Evolutionary conservation across 352 stramenopile genomes (phyloP).

Genomic region (Phytophthora pseudosyringae): DNA sequence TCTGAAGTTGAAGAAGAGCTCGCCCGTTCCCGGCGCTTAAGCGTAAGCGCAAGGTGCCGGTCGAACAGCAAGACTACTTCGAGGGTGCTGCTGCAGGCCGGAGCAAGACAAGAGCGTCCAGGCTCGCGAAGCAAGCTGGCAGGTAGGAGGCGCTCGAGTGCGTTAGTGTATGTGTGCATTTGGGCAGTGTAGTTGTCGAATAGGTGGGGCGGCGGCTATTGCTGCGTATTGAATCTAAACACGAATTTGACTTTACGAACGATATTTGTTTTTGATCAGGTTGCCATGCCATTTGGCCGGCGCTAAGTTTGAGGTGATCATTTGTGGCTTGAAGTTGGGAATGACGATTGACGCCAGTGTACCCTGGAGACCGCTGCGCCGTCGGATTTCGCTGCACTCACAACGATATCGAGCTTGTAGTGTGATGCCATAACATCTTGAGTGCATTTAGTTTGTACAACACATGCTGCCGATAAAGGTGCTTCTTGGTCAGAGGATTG

Average conservation of each 20-base stretch:
- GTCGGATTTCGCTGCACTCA: too few species aligned
- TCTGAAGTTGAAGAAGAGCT: slow-evolving; percentile 35
- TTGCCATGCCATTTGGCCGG: too few species aligned
- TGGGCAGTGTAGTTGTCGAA: slow-evolving; percentile 23
- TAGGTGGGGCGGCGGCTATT: slow-evolving; percentile 14
- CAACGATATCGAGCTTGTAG: too few species aligned
- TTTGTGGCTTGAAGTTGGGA: too few species aligned
- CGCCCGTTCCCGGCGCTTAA: slow-evolving; percentile 19
- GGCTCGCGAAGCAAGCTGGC: slow-evolving; percentile 17
- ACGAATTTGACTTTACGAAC: not conserved
- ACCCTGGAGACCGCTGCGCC: too few species aligned
- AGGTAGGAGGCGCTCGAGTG: slow-evolving; percentile 19
- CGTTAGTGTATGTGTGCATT: slow-evolving; percentile 9
- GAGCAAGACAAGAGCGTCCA: slow-evolving; percentile 11
- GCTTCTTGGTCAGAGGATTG: slow-evolving; percentile 85
- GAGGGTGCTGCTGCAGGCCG: not conserved
- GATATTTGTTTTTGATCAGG: not conserved
- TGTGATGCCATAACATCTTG: slow-evolving; percentile 52
- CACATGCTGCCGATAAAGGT: slow-evolving; percentile 79
- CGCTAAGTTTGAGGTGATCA: too few species aligned
- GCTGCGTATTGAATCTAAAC: slow-evolving; percentile 23
- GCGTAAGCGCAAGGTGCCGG: not conserved
- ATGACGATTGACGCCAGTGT: too few species aligned
- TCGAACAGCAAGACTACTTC: not conserved
- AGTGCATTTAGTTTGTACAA: slow-evolving; percentile 67